Base-by-base conservation (phyloP, 352 stramenopile species). In the Globisporangium alternatum region DNA sequence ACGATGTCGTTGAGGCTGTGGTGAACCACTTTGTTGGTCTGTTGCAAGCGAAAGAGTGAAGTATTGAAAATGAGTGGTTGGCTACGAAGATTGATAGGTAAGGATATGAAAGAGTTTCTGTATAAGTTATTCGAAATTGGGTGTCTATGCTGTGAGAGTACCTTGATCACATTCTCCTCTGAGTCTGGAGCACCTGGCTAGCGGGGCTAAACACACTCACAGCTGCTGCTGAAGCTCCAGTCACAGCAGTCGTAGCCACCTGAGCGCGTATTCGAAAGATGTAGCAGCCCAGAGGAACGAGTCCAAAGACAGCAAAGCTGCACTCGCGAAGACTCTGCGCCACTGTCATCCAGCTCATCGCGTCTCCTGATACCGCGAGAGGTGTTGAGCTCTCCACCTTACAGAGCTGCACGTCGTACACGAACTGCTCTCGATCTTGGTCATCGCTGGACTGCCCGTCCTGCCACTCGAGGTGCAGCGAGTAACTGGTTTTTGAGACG, bases 1-100 rank as follows among this genome's bases (percentile, higher is more conserved):
- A 59, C 21, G 58, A 81, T 21, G 74, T 91, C 30, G 44, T 90
- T 1, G 73, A 87, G 25, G 64, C 58, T 1, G 70, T 78, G 3
- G 65, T 83, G 31, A 60, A 66, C 33, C 70, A 86, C 51, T 86
- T 86, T 56, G 52, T 33, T 9, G 72, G 69, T 21, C 55, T 60
- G 56, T 10, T 55, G 21, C 31, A 7, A 8, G n/a, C 37, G n/a
- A 41, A 17, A 47, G n/a, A 28, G 17, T n/a, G 19, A 43, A 41
- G 21, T 25, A 21, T 17, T 60, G 67, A n/a, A 67, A 1, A 71
- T 30, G 22, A 68, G 33, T 17, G n/a, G 49, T 5, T 65, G 47
- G 12, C 35, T 13, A 9, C 17, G 31, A 37, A 35, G 44, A 7
- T n/a, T 30, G 52, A 30, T 10, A 21, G 10, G 39, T 13, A 28